Base-by-base conservation (phyloP, 2,329 filamentous ascomycete genomes). In the Purpureocillium takamizusanense region DNA sequence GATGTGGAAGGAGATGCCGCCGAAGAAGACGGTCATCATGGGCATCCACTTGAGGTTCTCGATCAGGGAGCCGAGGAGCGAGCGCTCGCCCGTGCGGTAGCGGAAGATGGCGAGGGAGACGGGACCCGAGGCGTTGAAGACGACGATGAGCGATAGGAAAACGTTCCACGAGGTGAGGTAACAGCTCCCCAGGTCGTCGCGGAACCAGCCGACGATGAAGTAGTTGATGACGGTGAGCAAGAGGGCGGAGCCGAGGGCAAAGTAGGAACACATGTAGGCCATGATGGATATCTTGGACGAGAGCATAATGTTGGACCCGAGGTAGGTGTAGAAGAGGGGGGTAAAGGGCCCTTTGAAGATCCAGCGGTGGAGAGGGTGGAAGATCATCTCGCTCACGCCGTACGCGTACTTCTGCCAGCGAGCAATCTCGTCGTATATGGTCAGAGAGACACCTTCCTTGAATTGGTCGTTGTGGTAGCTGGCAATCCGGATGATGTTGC, bases 341-440 rank as follows among this genome's bases (percentile, higher is more conserved):
- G 81, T 84, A 47, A 85, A 78, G 0, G 80, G 79, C 0, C 81
- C 78, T 28, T 67, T 67, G 46, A 63, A 69, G 23, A 72, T 47
- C 81, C 81, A 86, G 45, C 69, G 64, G 36, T 70, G 63, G 30
- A 86, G 56, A 0, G 81, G 81, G 48, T 83, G 69, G 65, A 86
- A 86, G 14, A 85, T 67, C 35, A 86, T 62, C 56, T 85, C 81
- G 51, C 78, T 83, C 51, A 78, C 81, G 7, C 81, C 81, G 47
- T 82, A 85, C 0, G 80, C 78, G 39, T 84, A 82, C 61, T 85
- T 85, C 51, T 84, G 77, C 81, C 81, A 85, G 34, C 81, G 75
- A 11, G 75, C 73, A 29, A 86, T 62, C 51, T 86, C 81, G 45
- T 85, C 81, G 51, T 84, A 85, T 8, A 85, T 78, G 0, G 81